phyloP scores from a whole-genome alignment of 352 stramenopile species.

The Nothophytophthora sp. region DNA sequence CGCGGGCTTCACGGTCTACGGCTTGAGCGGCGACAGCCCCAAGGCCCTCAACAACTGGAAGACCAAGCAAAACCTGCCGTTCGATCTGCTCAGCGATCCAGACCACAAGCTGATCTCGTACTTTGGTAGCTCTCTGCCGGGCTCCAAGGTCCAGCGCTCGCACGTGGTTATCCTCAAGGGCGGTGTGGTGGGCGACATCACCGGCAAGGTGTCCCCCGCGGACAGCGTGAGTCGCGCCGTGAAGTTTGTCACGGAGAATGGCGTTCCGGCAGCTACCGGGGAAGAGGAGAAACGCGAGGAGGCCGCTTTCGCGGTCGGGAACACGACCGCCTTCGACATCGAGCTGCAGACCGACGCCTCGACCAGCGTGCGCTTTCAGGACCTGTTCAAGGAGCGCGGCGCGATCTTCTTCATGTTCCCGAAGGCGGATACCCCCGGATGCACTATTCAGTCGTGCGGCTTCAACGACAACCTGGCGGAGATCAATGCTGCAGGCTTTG shows the following conservation, averaged over 20 bases:
- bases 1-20: constrained; percentile 80
- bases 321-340: constrained; percentile 52
- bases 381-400: constrained; percentile 71
- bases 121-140: constrained; percentile 82
- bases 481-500: constrained; percentile 75
- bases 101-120: constrained; percentile 85
- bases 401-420: constrained; percentile 91
- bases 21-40: constrained; percentile 73
- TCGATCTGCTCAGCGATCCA: constrained; percentile 83
- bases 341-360: constrained; percentile 72
- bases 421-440: constrained; percentile 83
- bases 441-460: constrained; percentile 80
- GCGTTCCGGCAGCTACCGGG: no score
- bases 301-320: constrained; percentile 40
- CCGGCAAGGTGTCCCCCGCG: constrained; percentile 69
- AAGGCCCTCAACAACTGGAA: constrained; percentile 82
- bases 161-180: constrained; percentile 84
- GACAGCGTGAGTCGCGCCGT: constrained; percentile 79
- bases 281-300: constrained; percentile 11
- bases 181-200: constrained; percentile 79
- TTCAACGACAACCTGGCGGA: constrained; percentile 84
- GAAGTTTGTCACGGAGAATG: constrained; percentile 66
- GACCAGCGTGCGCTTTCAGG: constrained; percentile 60
- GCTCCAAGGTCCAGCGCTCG: constrained; percentile 82
- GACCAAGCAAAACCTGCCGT: constrained; percentile 73